Conservation (phyloP, 177 flowering plant species). For the Vitis hybrid region DNA sequence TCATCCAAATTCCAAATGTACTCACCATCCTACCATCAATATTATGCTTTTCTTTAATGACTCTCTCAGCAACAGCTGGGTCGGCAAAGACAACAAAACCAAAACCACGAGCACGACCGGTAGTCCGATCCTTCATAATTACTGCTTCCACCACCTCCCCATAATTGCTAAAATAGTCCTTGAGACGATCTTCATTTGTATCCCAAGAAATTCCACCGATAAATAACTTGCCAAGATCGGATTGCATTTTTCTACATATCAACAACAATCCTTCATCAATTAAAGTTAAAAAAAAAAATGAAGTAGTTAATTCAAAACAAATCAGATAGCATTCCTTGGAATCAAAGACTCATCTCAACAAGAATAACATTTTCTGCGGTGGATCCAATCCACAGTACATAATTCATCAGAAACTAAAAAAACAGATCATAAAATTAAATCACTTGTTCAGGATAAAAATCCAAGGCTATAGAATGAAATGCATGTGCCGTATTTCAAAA, state of each 20-base stretch:
- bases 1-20: not conserved
- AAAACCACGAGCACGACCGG: slow-evolving; percentile 60
- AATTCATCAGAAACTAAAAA: not conserved
- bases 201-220: slow-evolving; percentile 64
- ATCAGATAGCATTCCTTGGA: not conserved
- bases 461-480: not conserved
- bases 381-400: slow-evolving; percentile 16
- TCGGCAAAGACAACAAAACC: slow-evolving; percentile 58
- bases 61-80: slow-evolving; percentile 49
- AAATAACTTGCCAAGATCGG: slow-evolving; percentile 53
- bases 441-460: not conserved
- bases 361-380: not conserved
- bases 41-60: slow-evolving; percentile 50
- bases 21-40: slow-evolving; percentile 61
- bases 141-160: slow-evolving; percentile 56
- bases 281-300: not conserved
- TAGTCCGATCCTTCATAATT: slow-evolving; percentile 54
- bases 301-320: not conserved
- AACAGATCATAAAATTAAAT: not conserved
- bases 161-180: slow-evolving; percentile 43
- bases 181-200: slow-evolving; percentile 50
- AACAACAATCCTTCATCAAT: slow-evolving; percentile 5
- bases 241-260: slow-evolving; percentile 42
- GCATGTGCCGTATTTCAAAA: too few relatives aligned
- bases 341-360: not conserved